A percentile compares a stretch with the other conserved stretches of the same genome.
phyloP scores from a whole-genome alignment of 2,329 filamentous ascomycete genomes.

The Calonectria hawksworthii region DNA sequence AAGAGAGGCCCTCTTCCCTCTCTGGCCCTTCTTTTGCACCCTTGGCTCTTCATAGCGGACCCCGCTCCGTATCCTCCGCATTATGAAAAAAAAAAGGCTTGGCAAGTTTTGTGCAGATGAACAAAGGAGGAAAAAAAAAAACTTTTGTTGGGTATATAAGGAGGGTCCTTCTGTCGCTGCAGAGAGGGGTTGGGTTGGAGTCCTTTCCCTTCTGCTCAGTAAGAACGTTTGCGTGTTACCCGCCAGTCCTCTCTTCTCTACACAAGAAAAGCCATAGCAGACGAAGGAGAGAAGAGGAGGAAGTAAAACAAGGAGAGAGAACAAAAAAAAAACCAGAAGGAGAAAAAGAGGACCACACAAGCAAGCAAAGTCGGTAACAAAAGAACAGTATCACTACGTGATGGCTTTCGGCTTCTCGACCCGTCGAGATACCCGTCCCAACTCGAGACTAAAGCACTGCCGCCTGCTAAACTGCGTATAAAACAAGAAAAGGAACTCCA shows the following conservation, averaged over 20 bases:
- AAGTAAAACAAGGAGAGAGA: neutral
- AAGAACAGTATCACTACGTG: conserved; percentile 35
- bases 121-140: neutral
- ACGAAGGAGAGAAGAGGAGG: neutral
- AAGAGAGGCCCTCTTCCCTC: conserved; percentile 19
- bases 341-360: neutral
- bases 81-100: conserved; percentile 11
- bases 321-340: conserved; percentile 4
- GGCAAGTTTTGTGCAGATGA: neutral
- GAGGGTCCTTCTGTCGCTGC: conserved; percentile 4
- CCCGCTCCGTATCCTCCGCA: conserved; percentile 10
- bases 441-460: conserved; percentile 45
- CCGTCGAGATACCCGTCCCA: conserved; percentile 43
- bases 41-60: neutral
- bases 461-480: conserved; percentile 45
- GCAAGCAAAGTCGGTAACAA: conserved; percentile 21
- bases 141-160: conserved; percentile 21
- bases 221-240: neutral
- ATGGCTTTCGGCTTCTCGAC: conserved; percentile 46
- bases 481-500: neutral
- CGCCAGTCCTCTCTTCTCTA: neutral
- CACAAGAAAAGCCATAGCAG: neutral
- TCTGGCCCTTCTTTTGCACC: neutral
- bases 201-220: neutral
- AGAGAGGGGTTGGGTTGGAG: neutral